Evolutionary conservation across 1,139 yeast genomes (phyloP), one percentile per base, ranked within the genome.

Genomic region (Meyerozyma athensensis): DNA sequence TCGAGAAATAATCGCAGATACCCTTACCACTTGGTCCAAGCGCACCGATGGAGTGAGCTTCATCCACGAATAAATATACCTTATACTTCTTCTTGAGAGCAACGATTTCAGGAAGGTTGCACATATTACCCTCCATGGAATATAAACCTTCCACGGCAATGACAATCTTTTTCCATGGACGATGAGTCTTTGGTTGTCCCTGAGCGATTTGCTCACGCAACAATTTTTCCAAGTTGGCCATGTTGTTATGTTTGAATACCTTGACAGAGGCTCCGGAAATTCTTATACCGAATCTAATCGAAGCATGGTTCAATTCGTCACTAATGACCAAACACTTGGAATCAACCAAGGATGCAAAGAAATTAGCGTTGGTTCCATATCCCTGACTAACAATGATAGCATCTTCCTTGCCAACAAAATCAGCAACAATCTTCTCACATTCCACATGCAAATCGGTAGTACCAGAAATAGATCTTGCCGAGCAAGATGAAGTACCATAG

Each of bases 41-140:
- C 7, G 98, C 98, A 54, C 99, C 99, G 54, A 94, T 84, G 4
- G 97, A 90, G 60, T 92, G 99, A 14, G 98, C 98, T 62, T 92
- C 99, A 59, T 92, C 99, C 44, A 94, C 86, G 56, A 86, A 92
- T 42, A 92, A 66, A 56, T 86, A 86, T 55, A 92, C 85, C 56
- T 89, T 89, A 68, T 94, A 92, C 59, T 85, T 86, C 37, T 86
- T 77, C 53, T 86, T 84, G 48, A 92, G 68, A 50, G 77, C 83
- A 30, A 92, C 72, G 37, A 92, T 59, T 44, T 64, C 74, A 8
- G 97, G 97, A 50, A 92, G 71, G 56, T 92, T 84, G 59, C 89
- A 81, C 78, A 89, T 72, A 46, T 95, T 89, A 50, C 99, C 99
- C 65, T 92, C 99, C 99, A 92, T 92, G 14, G 97, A 86, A 58